A percentile compares a stretch with the other conserved stretches of the same genome.
phyloP scores from a whole-genome alignment of 2,329 filamentous ascomycete genomes.

The Achaetomium macrosporum region DNA sequence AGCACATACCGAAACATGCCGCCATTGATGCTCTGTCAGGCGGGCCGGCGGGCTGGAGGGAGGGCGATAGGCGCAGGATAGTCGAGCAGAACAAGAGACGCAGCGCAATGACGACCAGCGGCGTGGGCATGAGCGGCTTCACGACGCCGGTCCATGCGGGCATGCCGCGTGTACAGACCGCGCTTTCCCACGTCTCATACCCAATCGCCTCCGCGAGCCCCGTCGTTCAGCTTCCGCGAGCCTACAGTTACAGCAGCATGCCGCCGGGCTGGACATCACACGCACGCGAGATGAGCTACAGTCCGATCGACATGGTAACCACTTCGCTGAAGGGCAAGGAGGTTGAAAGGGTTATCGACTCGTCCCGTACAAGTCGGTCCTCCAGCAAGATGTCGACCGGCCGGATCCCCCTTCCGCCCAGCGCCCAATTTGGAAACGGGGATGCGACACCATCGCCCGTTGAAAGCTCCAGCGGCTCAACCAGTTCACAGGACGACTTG shows the following conservation, averaged over 20 bases:
- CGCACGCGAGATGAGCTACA: constrained; percentile 30
- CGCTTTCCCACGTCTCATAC: constrained; percentile 43
- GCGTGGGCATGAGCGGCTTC: constrained; percentile 27
- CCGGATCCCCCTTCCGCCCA: constrained; percentile 12
- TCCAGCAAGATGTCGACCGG: constrained; percentile 34
- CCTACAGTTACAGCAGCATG: constrained; percentile 40
- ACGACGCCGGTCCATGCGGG: constrained; percentile 30
- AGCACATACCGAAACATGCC: constrained; percentile 57
- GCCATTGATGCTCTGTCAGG: constrained; percentile 51
- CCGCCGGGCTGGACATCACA: constrained; percentile 30
- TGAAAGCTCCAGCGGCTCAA: constrained; percentile 35
- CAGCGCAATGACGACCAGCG: constrained; percentile 41
- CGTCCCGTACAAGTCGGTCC: constrained; percentile 32
- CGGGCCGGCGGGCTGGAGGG: constrained; percentile 47
- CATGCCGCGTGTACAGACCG: constrained; percentile 44
- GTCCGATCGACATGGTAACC: constrained; percentile 14
- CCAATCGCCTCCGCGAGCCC: constrained; percentile 38
- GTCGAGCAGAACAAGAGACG: constrained; percentile 46
- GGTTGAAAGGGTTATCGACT: constrained; percentile 31
- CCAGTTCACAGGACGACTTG: constrained; percentile 36
- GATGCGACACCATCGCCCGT: constrained; percentile 25
- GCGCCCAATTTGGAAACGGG: constrained; percentile 10
- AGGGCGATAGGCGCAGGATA: constrained; percentile 42
- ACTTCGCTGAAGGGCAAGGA: constrained; percentile 40
- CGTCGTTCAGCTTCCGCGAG: constrained; percentile 35